Base-by-base conservation (phyloP, 1,139 yeast genomes). In the Geotrichum candidum region DNA sequence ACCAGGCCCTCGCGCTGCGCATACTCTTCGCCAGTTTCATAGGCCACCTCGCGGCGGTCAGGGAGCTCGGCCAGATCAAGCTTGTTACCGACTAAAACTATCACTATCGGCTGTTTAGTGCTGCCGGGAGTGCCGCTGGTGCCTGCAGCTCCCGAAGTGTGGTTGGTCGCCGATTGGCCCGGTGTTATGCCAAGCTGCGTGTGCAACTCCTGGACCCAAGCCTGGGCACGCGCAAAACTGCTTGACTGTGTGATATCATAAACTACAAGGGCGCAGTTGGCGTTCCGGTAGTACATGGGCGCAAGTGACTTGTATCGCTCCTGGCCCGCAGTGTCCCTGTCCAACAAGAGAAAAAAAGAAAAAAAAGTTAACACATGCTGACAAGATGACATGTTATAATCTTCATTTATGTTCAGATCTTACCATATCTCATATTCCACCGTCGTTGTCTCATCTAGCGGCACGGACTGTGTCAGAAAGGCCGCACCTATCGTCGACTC, bases 401-500 rank as follows among this genome's bases (percentile, higher is more conserved):
- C 55, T 25, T 22, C 3, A 27, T 18, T 25, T 48, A 41, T 31
- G n/a, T 11, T 27, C 6, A 22, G 10, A 5, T 61, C 72, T 33
- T 69, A 71, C 81, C 82, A 78, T 56, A 78, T 78, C 65, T 78
- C 82, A 62, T 78, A 79, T 65, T 78, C 76, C 60, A 78, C 76
- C 1, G 80, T 76, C 0, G 85, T 82, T 59, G 77, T 77, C 22
- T 85, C 78, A 75, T 86, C 80, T 73, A 88, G 73, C 61, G 80
- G 86, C 61, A 94, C 86, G 6, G 96, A 86, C 72, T 94, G 98
- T 18, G 99, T 92, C 63, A 94, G 79, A 74, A 94, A 94, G 1
- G 99, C 99, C 2, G 99, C 99, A n/a, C 98, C 98, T 65, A 94
- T 94, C 6, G 98, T 94, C 29, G 96, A 89, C 75, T 94, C 98